phyloP scores from a whole-genome alignment of 1,139 yeast species.

The Yamadazyma buinensis region DNA sequence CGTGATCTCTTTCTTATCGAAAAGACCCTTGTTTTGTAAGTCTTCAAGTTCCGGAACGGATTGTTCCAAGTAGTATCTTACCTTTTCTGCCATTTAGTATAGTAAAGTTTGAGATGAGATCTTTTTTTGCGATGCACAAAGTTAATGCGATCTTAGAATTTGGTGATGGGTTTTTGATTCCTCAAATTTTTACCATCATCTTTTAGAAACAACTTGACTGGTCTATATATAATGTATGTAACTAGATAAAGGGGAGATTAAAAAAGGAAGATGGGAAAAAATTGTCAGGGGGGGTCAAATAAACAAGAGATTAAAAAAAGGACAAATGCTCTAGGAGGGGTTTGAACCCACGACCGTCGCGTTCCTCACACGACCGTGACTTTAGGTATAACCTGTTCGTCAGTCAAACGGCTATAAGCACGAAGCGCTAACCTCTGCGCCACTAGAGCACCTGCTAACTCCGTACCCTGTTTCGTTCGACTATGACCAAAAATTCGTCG shows the following conservation, averaged over 20 bases:
- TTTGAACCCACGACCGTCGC: slow-evolving; percentile 59
- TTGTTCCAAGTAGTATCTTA: slow-evolving; percentile 74
- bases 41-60: slow-evolving; percentile 93
- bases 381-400: slow-evolving; percentile 46
- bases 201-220: no score
- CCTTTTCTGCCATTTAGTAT: slow-evolving; percentile 61
- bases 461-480: background rate
- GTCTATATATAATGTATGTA: no score
- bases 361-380: slow-evolving; percentile 58
- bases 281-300: no score
- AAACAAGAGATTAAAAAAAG: slow-evolving; percentile 32
- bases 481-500: no score
- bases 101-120: slow-evolving; percentile 4
- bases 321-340: slow-evolving; percentile 53
- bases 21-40: slow-evolving; percentile 74
- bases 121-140: slow-evolving; percentile 6
- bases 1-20: slow-evolving; percentile 74
- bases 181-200: no score
- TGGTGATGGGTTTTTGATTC: no score
- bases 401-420: slow-evolving; percentile 51
- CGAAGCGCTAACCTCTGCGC: slow-evolving; percentile 58
- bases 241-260: no score
- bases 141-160: no score
- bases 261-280: no score
- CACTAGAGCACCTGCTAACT: slow-evolving; percentile 39